These are phyloP conservation scores for Auricularia heimuer DNA, from an alignment of 768 basidiomycete species.

Conservation along the genomic window DNA sequence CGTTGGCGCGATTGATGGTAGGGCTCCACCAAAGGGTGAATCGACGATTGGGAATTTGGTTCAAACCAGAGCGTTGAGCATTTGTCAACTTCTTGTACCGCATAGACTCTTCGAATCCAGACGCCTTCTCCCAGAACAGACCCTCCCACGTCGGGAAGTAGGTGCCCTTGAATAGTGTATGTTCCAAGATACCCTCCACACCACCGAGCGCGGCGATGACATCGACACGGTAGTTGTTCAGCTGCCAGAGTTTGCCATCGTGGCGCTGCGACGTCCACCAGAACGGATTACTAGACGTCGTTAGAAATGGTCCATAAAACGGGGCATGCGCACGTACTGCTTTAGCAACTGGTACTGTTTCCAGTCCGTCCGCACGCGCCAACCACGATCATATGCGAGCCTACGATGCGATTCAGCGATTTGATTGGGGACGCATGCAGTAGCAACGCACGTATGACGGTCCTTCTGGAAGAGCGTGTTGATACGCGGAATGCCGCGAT, in stretches of 20 bases:
- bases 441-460: slow-evolving; percentile 62
- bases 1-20: slow-evolving; percentile 98
- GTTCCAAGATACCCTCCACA: slow-evolving; percentile 93
- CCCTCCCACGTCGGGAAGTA: slow-evolving; percentile 98
- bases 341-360: slow-evolving; percentile 93
- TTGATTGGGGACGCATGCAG: not conserved
- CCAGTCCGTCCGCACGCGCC: slow-evolving; percentile 97
- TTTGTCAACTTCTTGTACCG: slow-evolving; percentile 95
- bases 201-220: slow-evolving; percentile 96
- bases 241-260: slow-evolving; percentile 91
- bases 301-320: slow-evolving; percentile 4
- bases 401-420: slow-evolving; percentile 25
- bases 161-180: slow-evolving; percentile 95
- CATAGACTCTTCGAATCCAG: slow-evolving; percentile 95
- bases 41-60: slow-evolving; percentile 96
- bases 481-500: slow-evolving; percentile 96
- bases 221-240: slow-evolving; percentile 98
- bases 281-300: slow-evolving; percentile 71
- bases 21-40: slow-evolving; percentile 99
- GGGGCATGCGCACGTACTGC: slow-evolving; percentile 43
- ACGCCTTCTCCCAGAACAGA: slow-evolving; percentile 98
- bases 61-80: slow-evolving; percentile 95
- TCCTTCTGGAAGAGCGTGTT: slow-evolving; percentile 99
- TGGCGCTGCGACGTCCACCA: slow-evolving; percentile 99
- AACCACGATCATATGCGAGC: slow-evolving; percentile 95